Evolutionary conservation across 345 rosid species (phyloP).

Genomic region (Linum lewisii): DNA sequence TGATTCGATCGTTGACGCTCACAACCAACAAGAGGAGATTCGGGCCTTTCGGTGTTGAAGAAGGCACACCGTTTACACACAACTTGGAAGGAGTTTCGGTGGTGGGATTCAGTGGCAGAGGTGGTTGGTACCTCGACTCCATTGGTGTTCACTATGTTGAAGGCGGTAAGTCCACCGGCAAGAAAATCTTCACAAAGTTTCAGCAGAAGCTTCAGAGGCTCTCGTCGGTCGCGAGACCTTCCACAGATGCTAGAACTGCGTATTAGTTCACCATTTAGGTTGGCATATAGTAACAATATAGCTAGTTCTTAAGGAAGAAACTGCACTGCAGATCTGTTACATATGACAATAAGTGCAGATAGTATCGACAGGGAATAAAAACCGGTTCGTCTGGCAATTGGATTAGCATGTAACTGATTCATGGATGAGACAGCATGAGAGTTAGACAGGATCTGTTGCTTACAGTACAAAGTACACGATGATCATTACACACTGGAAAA

Average conservation of each 20-base stretch:
- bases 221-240: constrained; percentile 18
- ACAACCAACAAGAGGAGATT: constrained; percentile 53
- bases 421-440: neutral
- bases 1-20: constrained; percentile 58
- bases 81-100: constrained; percentile 42
- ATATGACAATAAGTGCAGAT: no score
- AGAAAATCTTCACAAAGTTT: constrained; percentile 38
- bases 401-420: neutral
- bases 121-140: constrained; percentile 71
- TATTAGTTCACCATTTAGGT: neutral
- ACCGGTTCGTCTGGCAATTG: no score
- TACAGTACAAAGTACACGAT: neutral
- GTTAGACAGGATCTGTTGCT: neutral
- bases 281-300: neutral
- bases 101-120: constrained; percentile 55
- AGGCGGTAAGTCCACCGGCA: constrained; percentile 19
- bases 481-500: neutral
- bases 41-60: constrained; percentile 65
- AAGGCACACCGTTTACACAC: constrained; percentile 62
- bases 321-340: no score
- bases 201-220: constrained; percentile 41
- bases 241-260: neutral
- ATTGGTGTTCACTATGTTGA: constrained; percentile 43
- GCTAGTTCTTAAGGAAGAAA: neutral
- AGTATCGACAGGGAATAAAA: no score